phyloP scores from a whole-genome alignment of 164 flowering plant genomes.

The Aristolochia fimbriata region DNA sequence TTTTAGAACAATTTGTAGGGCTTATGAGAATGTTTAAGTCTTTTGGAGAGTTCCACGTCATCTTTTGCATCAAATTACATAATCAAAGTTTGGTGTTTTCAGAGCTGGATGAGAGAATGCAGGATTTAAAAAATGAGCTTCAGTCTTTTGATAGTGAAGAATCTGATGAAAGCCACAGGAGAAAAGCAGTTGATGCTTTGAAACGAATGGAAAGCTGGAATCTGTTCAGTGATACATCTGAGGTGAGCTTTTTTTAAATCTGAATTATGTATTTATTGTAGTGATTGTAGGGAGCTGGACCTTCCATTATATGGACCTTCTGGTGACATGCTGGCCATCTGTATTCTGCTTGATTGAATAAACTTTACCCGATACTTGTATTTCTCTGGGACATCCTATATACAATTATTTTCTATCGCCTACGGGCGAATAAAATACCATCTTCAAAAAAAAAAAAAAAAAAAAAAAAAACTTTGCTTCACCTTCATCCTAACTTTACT shows the following conservation, averaged over 20 bases:
- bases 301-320: no score
- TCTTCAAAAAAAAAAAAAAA: no score
- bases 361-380: no score
- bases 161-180: slow-evolving; percentile 69
- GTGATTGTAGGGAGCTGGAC: no score
- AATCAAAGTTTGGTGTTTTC: slow-evolving; percentile 9
- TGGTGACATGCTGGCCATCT: no score
- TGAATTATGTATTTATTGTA: no score
- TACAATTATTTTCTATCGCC: not conserved
- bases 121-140: slow-evolving; percentile 76
- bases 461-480: not conserved
- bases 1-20: not conserved
- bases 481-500: not conserved
- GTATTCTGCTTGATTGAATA: no score
- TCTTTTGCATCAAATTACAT: not conserved
- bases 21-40: not conserved
- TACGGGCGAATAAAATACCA: not conserved
- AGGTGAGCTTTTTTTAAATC: slow-evolving; percentile 28
- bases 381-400: not conserved
- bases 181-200: slow-evolving; percentile 72
- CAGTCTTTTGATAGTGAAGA: slow-evolving; percentile 77
- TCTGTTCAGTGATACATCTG: slow-evolving; percentile 61
- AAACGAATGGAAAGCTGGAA: slow-evolving; percentile 94
- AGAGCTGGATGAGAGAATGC: slow-evolving; percentile 98
- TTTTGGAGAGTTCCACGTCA: not conserved